Evolutionary conservation across 345 rosid species (phyloP), one percentile per base, ranked within the genome.

Genomic region (Populus nigra): DNA sequence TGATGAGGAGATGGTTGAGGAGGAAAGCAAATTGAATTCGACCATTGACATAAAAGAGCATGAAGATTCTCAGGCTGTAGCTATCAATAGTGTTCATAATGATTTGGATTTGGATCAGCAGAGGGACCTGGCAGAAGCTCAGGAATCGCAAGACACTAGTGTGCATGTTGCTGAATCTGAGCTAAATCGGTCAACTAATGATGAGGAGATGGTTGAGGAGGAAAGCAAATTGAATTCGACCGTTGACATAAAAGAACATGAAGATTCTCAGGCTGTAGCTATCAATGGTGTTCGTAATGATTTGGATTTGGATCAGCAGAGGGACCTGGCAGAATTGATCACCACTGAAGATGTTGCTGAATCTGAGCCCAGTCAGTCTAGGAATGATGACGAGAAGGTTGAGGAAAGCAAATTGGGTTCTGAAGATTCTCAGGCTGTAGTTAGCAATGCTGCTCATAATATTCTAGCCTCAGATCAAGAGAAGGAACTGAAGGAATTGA

Each of bases 171-270:
- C 33, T 70, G 59, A 47, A 9, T 23, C 61, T 18, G 59, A 7
- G 59, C 23, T 5, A 1, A 38, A n/a, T 50, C 35, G 22, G 43
- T 65, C 65, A 3, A 47, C 71, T 62, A 65, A 76, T 23, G 65
- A 18, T 41, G 69, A 75, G 77, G 85, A 75, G 74, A 65, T 67
- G 73, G 49, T 69, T 66, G 72, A 76, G 72, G 79, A 20, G 53
- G 70, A 75, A 68, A 73, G 78, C 38, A 66, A 81, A 81, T 74
- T 80, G 62, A 76, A 79, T 71, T 80, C 74, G 71, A 79, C 65
- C 20, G 43, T 71, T 49, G 50, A 23, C 35, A 8, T 65, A n/a
- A 53, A 68, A 69, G 77, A 72, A 41, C 36, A 75, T n/a, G 76
- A 41, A 45, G 84, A 73, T 53, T 74, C 77, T 57, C 72, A 35